These are phyloP conservation scores for Lignosus rhinocerotis DNA, from an alignment of 1,284 basidiomycete species.

Conservation along the genomic window DNA sequence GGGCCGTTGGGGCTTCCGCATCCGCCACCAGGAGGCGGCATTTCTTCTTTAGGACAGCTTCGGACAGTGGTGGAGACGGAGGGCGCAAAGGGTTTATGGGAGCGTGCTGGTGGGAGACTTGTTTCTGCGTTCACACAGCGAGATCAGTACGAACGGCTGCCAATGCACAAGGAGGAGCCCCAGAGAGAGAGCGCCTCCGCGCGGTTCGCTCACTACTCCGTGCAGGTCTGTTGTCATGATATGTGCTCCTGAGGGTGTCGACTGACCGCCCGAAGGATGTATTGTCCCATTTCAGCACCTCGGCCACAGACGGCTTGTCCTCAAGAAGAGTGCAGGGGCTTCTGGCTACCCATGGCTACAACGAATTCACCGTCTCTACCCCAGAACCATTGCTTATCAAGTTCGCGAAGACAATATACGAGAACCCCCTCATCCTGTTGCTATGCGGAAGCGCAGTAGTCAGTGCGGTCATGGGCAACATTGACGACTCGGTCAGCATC, in stretches of 20 bases:
- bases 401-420: constrained; percentile 92
- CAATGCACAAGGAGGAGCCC: constrained; percentile 32
- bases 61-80: constrained; percentile 30
- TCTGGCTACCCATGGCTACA: constrained; percentile 77
- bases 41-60: constrained; percentile 29
- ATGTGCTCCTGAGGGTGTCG: background rate
- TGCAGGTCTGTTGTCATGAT: constrained; percentile 47
- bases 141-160: constrained; percentile 31
- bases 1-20: constrained; percentile 40
- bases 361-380: constrained; percentile 89
- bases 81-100: constrained; percentile 36
- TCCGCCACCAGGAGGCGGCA: constrained; percentile 31
- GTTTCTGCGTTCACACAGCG: constrained; percentile 19
- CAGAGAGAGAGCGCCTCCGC: constrained; percentile 39
- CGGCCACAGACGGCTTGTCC: constrained; percentile 61
- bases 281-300: constrained; percentile 65
- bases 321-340: constrained; percentile 67
- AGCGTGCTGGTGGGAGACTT: constrained; percentile 44
- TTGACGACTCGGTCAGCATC: constrained; percentile 94
- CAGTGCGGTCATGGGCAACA: constrained; percentile 89
- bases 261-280: constrained; percentile 52
- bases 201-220: constrained; percentile 30
- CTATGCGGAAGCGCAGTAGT: constrained; percentile 87
- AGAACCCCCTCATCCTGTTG: constrained; percentile 89
- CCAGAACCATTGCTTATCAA: constrained; percentile 83